Percentiles rank a stretch among this genome's conserved stretches.
Evolutionary conservation across 78 protist species (phyloP).

Genomic region (Corallochytrium limacisporum): DNA sequence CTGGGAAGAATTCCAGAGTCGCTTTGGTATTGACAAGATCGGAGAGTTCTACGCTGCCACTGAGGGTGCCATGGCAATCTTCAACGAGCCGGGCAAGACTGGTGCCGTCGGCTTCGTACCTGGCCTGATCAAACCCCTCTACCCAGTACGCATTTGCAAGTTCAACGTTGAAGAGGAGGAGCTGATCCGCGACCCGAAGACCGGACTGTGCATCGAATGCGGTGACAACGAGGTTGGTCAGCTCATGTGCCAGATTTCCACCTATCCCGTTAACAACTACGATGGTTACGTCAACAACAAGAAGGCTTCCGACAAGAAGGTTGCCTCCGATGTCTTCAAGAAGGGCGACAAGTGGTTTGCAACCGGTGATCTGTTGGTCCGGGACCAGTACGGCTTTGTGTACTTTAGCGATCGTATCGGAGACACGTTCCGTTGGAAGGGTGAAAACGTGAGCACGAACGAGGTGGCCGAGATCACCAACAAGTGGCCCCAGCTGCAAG

Average conservation of each 20-base stretch:
- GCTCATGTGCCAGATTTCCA: slow-evolving; percentile 5
- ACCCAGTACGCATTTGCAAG: not conserved
- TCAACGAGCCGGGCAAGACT: not conserved
- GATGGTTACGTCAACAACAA: slow-evolving; percentile 14
- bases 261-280: not conserved
- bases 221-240: slow-evolving; percentile 12
- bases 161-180: not conserved
- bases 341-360: slow-evolving; percentile 24
- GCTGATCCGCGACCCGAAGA: not conserved
- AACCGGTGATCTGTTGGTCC: slow-evolving; percentile 21
- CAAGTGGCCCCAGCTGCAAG: not conserved
- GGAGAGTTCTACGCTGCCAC: slow-evolving; percentile 43
- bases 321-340: not conserved
- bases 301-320: not conserved
- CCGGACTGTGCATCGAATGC: slow-evolving; percentile 13
- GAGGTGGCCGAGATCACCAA: slow-evolving; percentile 22
- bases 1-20: slow-evolving; percentile 12
- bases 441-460: slow-evolving; percentile 47
- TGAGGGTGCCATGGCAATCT: slow-evolving; percentile 16
- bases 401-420: slow-evolving; percentile 43
- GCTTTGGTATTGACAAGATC: slow-evolving; percentile 3
- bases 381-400: slow-evolving; percentile 13
- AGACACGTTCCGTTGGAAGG: slow-evolving; percentile 46
- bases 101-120: slow-evolving; percentile 13
- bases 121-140: not conserved